A percentile compares a stretch with the other conserved stretches of the same genome.
These are phyloP conservation scores for Scutellaria barbata DNA, from an alignment of 257 asterid genomes.

Conservation along the genomic window DNA sequence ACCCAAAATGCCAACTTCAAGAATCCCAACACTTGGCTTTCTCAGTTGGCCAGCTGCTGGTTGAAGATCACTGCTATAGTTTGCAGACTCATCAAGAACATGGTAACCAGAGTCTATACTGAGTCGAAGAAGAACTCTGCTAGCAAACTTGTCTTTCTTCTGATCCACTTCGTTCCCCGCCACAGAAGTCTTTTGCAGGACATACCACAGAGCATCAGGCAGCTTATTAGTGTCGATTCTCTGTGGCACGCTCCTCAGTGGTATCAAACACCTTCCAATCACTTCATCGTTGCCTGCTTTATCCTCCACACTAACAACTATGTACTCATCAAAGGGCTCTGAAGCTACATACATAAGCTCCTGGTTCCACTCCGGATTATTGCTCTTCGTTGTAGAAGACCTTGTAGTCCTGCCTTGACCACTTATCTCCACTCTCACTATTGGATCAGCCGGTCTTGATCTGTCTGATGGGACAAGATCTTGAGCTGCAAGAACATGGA, in stretches of 20 bases:
- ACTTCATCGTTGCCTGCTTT: constrained; percentile 59
- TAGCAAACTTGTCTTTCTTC: constrained; percentile 82
- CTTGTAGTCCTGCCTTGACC: constrained; percentile 67
- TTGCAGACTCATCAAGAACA: constrained; percentile 84
- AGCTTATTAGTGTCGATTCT: constrained; percentile 57
- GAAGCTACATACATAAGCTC: constrained; percentile 81
- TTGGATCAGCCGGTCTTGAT: constrained; percentile 54
- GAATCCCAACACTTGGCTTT: constrained; percentile 76
- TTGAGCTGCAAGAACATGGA: constrained; percentile 77
- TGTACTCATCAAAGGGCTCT: constrained; percentile 80
- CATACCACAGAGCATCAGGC: constrained; percentile 72
- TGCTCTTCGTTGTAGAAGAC: constrained; percentile 52
- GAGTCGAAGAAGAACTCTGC: constrained; percentile 72
- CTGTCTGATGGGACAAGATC: constrained; percentile 74
- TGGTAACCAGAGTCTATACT: constrained; percentile 82
- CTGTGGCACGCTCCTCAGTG: constrained; percentile 54
- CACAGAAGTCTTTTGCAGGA: constrained; percentile 55
- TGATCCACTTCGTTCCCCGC: constrained; percentile 56
- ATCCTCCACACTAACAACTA: constrained; percentile 67
- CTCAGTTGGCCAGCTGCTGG: constrained; percentile 74
- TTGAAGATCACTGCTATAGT: constrained; percentile 84
- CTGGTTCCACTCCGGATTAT: constrained; percentile 84
- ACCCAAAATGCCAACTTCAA: constrained; percentile 83
- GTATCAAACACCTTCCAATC: constrained; percentile 64
- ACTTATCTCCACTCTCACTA: constrained; percentile 66